These are phyloP conservation scores for Scenedesmus sp. DNA, from an alignment of 163 green algal genomes.

Conservation along the genomic window DNA sequence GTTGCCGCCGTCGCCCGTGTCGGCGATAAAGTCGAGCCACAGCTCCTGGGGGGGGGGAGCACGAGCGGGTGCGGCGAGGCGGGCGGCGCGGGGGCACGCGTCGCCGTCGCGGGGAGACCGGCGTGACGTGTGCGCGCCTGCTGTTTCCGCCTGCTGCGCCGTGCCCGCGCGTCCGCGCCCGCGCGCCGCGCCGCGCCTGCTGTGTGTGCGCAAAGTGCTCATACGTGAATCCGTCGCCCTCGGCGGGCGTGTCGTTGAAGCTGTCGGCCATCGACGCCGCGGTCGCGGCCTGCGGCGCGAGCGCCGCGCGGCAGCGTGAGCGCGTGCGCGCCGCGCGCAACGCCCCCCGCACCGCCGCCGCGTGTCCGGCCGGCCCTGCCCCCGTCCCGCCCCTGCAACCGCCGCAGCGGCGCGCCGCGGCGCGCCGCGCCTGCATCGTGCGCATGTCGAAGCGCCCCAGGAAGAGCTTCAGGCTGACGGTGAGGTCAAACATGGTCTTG, in stretches of 20 bases:
- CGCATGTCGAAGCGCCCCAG: conserved; percentile 91
- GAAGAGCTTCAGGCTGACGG: conserved; percentile 89
- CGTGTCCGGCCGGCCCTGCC: no score
- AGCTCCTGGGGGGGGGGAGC: conserved; percentile 55
- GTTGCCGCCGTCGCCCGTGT: conserved; percentile 84
- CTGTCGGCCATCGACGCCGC: conserved; percentile 60
- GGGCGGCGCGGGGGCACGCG: no score
- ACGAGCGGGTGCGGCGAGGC: no score
- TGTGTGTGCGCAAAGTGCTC: conserved; percentile 66
- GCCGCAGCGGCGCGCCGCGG: no score
- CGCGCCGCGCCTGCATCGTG: conserved; percentile 75
- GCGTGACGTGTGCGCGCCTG: background rate
- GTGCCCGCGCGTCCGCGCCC: background rate
- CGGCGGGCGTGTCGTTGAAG: conserved; percentile 57
- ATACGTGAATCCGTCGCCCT: conserved; percentile 90
- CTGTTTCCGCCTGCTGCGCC: background rate
- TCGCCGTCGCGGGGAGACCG: no score
- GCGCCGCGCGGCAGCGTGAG: no score
- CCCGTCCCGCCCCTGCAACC: no score
- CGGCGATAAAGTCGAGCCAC: conserved; percentile 89
- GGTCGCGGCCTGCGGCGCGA: conserved; percentile 76
- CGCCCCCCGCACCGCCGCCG: no score
- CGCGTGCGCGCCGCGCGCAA: no score
- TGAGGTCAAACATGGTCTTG: conserved; percentile 85
- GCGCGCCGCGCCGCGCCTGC: background rate